These are phyloP conservation scores for Phoma sp. DNA, from an alignment of 2,329 filamentous ascomycete species.

Conservation along the genomic window DNA sequence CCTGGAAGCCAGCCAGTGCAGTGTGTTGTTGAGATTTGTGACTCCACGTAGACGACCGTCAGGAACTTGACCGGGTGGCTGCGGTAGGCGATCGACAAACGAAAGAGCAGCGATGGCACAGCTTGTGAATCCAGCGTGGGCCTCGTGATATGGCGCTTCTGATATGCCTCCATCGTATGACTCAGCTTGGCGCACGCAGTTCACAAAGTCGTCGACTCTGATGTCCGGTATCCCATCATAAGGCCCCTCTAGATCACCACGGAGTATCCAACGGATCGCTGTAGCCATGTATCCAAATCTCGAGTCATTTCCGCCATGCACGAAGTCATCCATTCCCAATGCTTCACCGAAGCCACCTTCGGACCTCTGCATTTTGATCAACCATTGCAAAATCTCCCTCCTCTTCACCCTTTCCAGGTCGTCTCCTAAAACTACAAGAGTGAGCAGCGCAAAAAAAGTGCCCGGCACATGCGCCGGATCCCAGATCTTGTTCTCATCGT, in stretches of 20 bases:
- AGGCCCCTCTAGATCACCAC: slow-evolving; percentile 62
- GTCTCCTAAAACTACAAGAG: slow-evolving; percentile 71
- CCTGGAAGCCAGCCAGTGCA: slow-evolving; percentile 56
- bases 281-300: slow-evolving; percentile 87
- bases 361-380: slow-evolving; percentile 74
- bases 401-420: slow-evolving; percentile 69
- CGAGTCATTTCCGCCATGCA: slow-evolving; percentile 84
- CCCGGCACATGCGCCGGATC: slow-evolving; percentile 84
- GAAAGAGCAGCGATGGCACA: slow-evolving; percentile 81
- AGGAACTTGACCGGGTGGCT: slow-evolving; percentile 24
- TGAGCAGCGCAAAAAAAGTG: slow-evolving; percentile 85
- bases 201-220: slow-evolving; percentile 71
- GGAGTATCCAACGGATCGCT: slow-evolving; percentile 80
- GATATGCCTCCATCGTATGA: slow-evolving; percentile 86
- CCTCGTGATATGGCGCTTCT: slow-evolving; percentile 79
- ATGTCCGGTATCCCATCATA: slow-evolving; percentile 72
- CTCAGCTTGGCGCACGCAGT: slow-evolving; percentile 72
- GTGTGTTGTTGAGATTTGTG: slow-evolving; percentile 46
- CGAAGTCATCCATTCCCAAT: slow-evolving; percentile 62
- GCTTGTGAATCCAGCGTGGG: slow-evolving; percentile 90
- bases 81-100: slow-evolving; percentile 70
- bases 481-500: slow-evolving; percentile 63
- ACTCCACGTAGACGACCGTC: slow-evolving; percentile 44
- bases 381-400: slow-evolving; percentile 72
- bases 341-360: slow-evolving; percentile 95